phyloP scores from a whole-genome alignment of 768 basidiomycete species.

The Mycena alexandri region DNA sequence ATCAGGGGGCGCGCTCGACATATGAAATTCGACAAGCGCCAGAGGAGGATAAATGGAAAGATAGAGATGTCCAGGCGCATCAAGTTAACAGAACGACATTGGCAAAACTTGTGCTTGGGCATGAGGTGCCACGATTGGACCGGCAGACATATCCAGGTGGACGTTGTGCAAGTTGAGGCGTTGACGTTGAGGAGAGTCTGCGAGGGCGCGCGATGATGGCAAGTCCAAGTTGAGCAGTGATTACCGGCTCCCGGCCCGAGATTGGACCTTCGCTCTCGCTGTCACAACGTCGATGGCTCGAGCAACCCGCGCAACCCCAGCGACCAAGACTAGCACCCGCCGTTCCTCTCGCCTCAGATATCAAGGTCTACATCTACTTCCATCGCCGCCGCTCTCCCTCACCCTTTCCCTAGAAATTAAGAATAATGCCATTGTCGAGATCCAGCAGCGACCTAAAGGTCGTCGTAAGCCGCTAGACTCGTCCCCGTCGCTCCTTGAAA shows the following conservation, averaged over 20 bases:
- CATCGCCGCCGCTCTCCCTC: neutral
- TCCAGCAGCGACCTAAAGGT: slow-evolving; percentile 35
- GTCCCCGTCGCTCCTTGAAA: slow-evolving; percentile 21
- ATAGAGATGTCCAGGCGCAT: neutral
- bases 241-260: neutral
- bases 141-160: too few species aligned
- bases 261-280: slow-evolving; percentile 24
- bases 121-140: too few species aligned
- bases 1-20: slow-evolving; percentile 15
- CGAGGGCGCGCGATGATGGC: too few species aligned
- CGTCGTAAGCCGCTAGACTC: slow-evolving; percentile 24
- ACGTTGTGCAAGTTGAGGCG: too few species aligned
- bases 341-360: slow-evolving; percentile 35
- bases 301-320: slow-evolving; percentile 24
- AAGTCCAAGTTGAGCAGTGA: too few species aligned
- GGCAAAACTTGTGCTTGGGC: too few species aligned
- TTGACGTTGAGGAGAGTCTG: too few species aligned
- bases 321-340: slow-evolving; percentile 28
- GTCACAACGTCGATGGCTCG: slow-evolving; percentile 35
- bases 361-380: slow-evolving; percentile 22
- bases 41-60: slow-evolving; percentile 26
- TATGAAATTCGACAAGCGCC: slow-evolving; percentile 17
- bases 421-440: slow-evolving; percentile 38
- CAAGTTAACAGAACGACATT: neutral
- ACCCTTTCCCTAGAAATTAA: slow-evolving; percentile 28